Evolutionary conservation across 305 asterid species (phyloP), one percentile per base, ranked within the genome.

Genomic region (Fraxinus ornus): DNA sequence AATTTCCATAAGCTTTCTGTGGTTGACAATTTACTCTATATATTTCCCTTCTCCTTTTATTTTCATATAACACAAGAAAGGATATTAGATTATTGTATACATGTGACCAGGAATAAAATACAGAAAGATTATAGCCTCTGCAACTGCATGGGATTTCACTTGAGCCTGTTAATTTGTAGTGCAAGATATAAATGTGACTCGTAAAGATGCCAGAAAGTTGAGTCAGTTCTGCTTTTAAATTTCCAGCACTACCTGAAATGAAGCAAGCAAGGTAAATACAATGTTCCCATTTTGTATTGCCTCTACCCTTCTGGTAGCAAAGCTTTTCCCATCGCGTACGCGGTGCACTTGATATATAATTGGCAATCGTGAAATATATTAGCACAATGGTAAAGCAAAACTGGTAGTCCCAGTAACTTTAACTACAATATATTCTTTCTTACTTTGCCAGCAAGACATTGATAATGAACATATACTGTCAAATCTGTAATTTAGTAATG

Each of bases 291-390:
- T 92, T 88, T 97, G 99, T 81, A 97, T 90, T 82, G 99, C 99
- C 28, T 95, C 99, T 83, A 97, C 97, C 86, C 90, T 92, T 84
- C 99, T 91, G 78, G 98, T 95, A 79, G 99, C 98, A 85, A 97
- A 97, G 90, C 97, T 97, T 85, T 89, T 93, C 26, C 99, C 99
- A 85, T 94, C 98, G 84, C 97, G 98, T 33, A 93, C 93, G 76
- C 98, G 96, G 78, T 92, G 90, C 81, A 93, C 98, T 84, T 97
- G 93, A 88, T 97, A 97, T 82, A 93, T 92, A 78, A 95, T 97
- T 82, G 99, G 98, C 78, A 92, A 98, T 52, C 62, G 8, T 70
- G 73, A 74, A 33, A 52, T 30, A 35, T 78, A 55, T 37, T 19
- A 79, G 12, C 8, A 84, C 32, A 4, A 80, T 76, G 55, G 17